A percentile compares a stretch with the other conserved stretches of the same genome.
phyloP scores from a whole-genome alignment of 495 filamentous ascomycete species.

The Aspergillus haitiensis region DNA sequence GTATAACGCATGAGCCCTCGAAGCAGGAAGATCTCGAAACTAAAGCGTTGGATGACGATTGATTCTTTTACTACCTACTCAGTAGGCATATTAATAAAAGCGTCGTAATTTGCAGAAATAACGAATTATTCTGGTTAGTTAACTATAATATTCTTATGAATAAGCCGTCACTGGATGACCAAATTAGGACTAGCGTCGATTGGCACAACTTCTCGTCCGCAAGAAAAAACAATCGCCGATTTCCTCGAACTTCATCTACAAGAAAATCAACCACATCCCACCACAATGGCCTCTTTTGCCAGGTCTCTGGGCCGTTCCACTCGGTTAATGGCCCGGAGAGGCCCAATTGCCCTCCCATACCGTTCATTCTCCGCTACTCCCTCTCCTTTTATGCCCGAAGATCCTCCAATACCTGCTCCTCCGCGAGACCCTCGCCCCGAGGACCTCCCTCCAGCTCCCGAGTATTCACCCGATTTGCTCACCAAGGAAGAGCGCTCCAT shows the following conservation, averaged over 20 bases:
- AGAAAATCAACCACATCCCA: slow-evolving; percentile 10
- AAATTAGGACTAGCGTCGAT: slow-evolving; percentile 27
- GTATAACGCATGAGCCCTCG: neutral
- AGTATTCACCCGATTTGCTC: slow-evolving; percentile 45
- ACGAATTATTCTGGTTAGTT: neutral
- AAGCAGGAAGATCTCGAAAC: no score
- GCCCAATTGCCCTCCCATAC: slow-evolving; percentile 25
- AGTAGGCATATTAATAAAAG: no score
- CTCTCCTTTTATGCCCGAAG: slow-evolving; percentile 38
- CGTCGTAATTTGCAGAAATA: neutral
- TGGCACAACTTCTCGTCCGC: slow-evolving; percentile 16
- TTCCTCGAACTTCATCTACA: slow-evolving; percentile 25
- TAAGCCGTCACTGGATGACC: slow-evolving; percentile 6
- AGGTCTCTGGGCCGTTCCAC: slow-evolving; percentile 43
- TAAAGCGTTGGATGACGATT: no score
- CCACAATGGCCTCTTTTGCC: slow-evolving; percentile 44
- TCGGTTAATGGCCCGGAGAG: slow-evolving; percentile 33
- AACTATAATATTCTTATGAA: neutral
- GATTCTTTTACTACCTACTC: no score
- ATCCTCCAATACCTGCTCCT: slow-evolving; percentile 37
- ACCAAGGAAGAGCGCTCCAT: slow-evolving; percentile 42
- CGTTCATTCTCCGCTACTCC: slow-evolving; percentile 46
- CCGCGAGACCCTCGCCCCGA: slow-evolving; percentile 36
- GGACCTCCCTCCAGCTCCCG: slow-evolving; percentile 34
- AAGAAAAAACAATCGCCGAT: slow-evolving; percentile 26